Evolutionary conservation across 257 asterid genomes (phyloP).

Genomic region (Solanum bulbocastanum): DNA sequence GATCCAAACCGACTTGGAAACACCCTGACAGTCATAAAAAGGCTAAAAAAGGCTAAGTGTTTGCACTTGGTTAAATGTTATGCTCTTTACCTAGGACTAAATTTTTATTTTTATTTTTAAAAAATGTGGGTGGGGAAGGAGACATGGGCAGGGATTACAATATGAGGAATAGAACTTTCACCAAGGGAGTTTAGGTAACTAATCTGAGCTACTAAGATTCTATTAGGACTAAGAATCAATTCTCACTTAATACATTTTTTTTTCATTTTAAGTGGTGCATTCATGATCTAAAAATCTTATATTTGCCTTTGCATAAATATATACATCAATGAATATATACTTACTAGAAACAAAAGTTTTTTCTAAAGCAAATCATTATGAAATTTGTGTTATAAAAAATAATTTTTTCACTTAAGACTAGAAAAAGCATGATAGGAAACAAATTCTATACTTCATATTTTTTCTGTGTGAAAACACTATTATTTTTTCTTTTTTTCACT

Average conservation of each 20-base stretch:
- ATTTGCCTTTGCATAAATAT: neutral
- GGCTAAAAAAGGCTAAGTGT: neutral
- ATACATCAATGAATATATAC: neutral
- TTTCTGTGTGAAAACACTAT: neutral
- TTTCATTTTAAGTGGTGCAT: neutral
- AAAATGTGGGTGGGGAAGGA: too few species aligned
- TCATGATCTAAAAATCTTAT: neutral
- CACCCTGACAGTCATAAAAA: too few species aligned
- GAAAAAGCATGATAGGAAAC: neutral
- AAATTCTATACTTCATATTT: neutral
- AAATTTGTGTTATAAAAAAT: neutral
- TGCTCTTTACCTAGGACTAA: neutral
- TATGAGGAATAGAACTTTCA: too few species aligned
- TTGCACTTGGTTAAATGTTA: neutral
- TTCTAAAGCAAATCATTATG: neutral
- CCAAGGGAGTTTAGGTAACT: too few species aligned
- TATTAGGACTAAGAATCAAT: neutral
- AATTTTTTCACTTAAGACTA: neutral
- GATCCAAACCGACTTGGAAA: too few species aligned
- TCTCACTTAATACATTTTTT: neutral
- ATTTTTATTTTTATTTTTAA: too few species aligned
- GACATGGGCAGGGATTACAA: too few species aligned
- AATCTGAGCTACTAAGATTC: too few species aligned
- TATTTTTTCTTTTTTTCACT: neutral
- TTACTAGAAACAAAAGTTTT: neutral